Base-by-base conservation (phyloP, 148 eudicot species). In the Diospyros lotus region DNA sequence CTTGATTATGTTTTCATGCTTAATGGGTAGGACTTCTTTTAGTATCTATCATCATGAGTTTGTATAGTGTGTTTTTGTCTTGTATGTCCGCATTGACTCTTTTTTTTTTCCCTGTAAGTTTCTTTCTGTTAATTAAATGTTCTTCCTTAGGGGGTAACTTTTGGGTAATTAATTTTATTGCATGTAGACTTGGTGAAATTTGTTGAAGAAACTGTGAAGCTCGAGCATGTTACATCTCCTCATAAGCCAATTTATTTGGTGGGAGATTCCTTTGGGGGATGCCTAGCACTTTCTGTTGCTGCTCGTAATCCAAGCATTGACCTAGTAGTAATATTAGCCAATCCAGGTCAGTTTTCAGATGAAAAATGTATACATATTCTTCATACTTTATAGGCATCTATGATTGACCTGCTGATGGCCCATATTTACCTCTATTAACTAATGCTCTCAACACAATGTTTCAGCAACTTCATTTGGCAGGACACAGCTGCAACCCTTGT, bases 231-330 rank as follows among this genome's bases (percentile, higher is more conserved):
- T 74, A 79, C 75, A 52, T 82, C 84, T 74, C 98, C 98, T 66
- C 81, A 79, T 61, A 95, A 87, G 80, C 99, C 99, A 65, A 91
- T 95, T 53, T 95, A 95, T 86, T 73, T 95, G 72, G 89, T 95
- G 38, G 98, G 99, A 63, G 99, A 93, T 86, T 95, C 99, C 17
- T 81, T 95, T 66, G 99, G 99, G 72, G 98, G 98, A 66, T 84
- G 93, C 81, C 84, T 95, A 67, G 98, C 99, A 73, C 94, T 95
- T 67, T 87, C 99, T 59, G 86, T 95, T 75, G 97, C 99, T 64
- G 90, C 99, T 77, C 90, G 85, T 59, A 89, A 93, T 88, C 94
- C 99, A 11, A 74, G 80, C 4, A 81, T 91, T 38, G 98, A 95
- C 86, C 88, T 95, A 76, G 94, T 91, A 52, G 51, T 91, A 63